phyloP scores from a whole-genome alignment of 148 eudicot genomes.

The Amaranthus cruentus region DNA sequence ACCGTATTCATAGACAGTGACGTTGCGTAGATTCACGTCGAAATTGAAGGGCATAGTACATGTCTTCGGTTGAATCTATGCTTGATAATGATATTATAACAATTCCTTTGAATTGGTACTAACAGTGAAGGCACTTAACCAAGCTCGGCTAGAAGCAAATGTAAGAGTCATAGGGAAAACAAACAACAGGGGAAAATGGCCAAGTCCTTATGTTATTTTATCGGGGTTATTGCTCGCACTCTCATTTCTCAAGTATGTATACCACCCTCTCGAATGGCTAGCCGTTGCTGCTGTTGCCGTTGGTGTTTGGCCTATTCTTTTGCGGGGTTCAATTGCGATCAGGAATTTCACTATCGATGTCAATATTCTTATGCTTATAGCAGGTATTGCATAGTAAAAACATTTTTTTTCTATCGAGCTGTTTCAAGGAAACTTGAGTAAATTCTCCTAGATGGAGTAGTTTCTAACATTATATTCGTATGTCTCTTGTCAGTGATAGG shows the following conservation, averaged over 20 bases:
- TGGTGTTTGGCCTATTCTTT: conserved; percentile 58
- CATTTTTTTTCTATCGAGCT: no score
- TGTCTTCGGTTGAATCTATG: no score
- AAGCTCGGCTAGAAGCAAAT: conserved; percentile 78
- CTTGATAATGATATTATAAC: no score
- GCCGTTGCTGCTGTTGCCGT: conserved; percentile 64
- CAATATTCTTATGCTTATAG: conserved; percentile 62
- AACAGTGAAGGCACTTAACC: conserved; percentile 71
- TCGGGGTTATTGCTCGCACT: conserved; percentile 53
- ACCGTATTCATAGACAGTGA: no score
- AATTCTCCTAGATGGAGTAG: background rate
- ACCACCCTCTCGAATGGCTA: conserved; percentile 60
- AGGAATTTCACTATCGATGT: conserved; percentile 56
- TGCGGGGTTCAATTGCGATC: conserved; percentile 41
- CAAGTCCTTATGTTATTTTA: conserved; percentile 59
- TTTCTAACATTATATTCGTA: background rate
- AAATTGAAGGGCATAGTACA: no score
- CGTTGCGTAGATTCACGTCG: no score
- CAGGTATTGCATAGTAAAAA: conserved; percentile 40
- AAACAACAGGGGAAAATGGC: conserved; percentile 60
- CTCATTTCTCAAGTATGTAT: conserved; percentile 59
- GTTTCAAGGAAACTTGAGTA: background rate
- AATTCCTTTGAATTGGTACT: no score
- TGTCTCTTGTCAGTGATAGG: conserved; percentile 49
- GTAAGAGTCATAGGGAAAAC: conserved; percentile 47